Evolutionary conservation across 768 basidiomycete species (phyloP).

Genomic region (Glaciozyma antarctica): DNA sequence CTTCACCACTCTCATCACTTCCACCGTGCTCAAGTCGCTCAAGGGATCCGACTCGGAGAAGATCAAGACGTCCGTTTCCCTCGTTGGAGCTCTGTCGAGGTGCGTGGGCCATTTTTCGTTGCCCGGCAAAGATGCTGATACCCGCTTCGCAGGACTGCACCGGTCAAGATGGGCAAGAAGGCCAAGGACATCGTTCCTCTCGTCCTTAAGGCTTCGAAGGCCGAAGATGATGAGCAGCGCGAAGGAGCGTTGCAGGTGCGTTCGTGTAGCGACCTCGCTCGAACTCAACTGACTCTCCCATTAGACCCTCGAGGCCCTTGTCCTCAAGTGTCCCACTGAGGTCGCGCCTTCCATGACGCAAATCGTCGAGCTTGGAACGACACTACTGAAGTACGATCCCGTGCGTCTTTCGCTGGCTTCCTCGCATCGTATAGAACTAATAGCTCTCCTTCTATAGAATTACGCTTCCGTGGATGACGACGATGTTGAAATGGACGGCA

Average conservation of each 20-base stretch:
- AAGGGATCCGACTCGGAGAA: constrained; percentile 6
- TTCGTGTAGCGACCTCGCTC: not conserved
- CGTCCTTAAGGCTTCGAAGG: constrained; percentile 57
- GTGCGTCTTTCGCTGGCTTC: constrained; percentile 45
- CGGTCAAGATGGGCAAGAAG: constrained; percentile 30
- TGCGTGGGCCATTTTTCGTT: constrained; percentile 62
- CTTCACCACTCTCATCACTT: constrained; percentile 16
- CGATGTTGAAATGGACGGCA: constrained; percentile 39
- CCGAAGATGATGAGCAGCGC: constrained; percentile 71
- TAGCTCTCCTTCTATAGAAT: constrained; percentile 30
- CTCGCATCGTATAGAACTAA: not conserved
- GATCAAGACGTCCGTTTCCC: constrained; percentile 39
- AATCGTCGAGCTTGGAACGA: constrained; percentile 61
- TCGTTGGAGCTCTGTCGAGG: constrained; percentile 69
- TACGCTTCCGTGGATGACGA: constrained; percentile 20
- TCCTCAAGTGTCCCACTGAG: constrained; percentile 74
- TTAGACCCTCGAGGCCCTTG: constrained; percentile 73
- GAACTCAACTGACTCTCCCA: not conserved
- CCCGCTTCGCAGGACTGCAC: constrained; percentile 10
- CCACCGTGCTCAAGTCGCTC: constrained; percentile 22
- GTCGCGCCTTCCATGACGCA: constrained; percentile 59
- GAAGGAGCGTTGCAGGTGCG: constrained; percentile 68
- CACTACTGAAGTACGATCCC: constrained; percentile 86
- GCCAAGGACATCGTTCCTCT: constrained; percentile 51
- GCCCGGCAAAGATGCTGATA: constrained; percentile 38